A percentile compares a stretch with the other conserved stretches of the same genome.
phyloP scores from a whole-genome alignment of 2,329 filamentous ascomycete species.

The Neopestalotiopsis sp. region DNA sequence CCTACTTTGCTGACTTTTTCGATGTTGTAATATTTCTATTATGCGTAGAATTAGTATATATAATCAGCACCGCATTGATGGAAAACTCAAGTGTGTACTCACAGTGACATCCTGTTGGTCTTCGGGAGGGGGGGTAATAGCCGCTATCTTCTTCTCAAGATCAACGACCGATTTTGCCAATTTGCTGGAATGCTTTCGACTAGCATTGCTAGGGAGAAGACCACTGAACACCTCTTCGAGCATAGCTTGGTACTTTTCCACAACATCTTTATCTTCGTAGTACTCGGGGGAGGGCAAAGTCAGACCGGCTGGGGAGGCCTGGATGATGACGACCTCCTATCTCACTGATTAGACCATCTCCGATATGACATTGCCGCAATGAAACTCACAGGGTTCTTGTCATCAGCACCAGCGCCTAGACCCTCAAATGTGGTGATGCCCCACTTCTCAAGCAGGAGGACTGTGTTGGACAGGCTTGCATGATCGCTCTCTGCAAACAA shows the following conservation, averaged over 20 bases:
- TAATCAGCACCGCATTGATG: too few species aligned
- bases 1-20: conserved; percentile 60
- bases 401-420: conserved; percentile 45
- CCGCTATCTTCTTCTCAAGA: conserved; percentile 66
- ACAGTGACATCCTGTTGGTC: conserved; percentile 65
- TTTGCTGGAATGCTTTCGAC: conserved; percentile 28
- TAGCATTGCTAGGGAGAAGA: conserved; percentile 32
- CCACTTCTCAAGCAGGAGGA: conserved; percentile 51
- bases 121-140: conserved; percentile 61
- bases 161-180: conserved; percentile 51
- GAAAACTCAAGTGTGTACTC: conserved; percentile 21
- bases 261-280: conserved; percentile 58
- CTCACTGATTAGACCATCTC: conserved; percentile 19
- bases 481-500: conserved; percentile 32
- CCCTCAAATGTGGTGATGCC: conserved; percentile 45
- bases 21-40: conserved; percentile 68
- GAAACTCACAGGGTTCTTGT: conserved; percentile 43
- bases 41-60: conserved; percentile 16
- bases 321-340: conserved; percentile 39
- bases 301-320: conserved; percentile 50
- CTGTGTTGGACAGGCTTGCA: conserved; percentile 46
- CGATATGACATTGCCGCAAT: neutral
- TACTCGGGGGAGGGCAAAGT: conserved; percentile 68
- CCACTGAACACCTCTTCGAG: conserved; percentile 44
- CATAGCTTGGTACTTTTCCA: conserved; percentile 54